Evolutionary conservation across 805 yeast species (phyloP).

Genomic region (Wickerhamiella cacticola): DNA sequence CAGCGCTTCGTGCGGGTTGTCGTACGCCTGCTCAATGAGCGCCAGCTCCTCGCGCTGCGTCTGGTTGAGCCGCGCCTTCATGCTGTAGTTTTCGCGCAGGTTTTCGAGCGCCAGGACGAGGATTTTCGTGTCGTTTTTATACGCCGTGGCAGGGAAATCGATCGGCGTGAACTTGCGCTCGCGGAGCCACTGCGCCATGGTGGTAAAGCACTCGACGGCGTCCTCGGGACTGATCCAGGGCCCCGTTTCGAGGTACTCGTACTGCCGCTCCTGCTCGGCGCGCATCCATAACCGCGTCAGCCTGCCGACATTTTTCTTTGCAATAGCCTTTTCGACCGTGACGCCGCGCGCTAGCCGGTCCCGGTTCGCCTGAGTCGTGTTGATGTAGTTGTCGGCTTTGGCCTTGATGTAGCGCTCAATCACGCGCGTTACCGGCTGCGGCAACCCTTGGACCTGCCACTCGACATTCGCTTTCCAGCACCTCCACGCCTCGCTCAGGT

Average conservation of each 20-base stretch:
- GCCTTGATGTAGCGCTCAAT: constrained; percentile 85
- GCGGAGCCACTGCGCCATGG: constrained; percentile 87
- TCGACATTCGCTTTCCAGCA: constrained; percentile 99
- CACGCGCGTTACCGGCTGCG: constrained; percentile 75
- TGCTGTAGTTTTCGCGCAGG: constrained; percentile 65
- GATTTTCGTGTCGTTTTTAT: constrained; percentile 86
- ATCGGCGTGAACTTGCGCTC: constrained; percentile 71
- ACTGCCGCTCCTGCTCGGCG: constrained; percentile 82
- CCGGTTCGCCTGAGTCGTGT: constrained; percentile 84
- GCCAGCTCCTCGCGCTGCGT: constrained; percentile 87
- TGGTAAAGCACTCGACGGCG: constrained; percentile 74
- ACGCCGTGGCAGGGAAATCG: constrained; percentile 85
- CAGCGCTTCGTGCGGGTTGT: constrained; percentile 87
- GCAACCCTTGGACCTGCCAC: constrained; percentile 95
- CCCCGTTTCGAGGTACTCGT: constrained; percentile 65
- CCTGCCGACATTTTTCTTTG: constrained; percentile 85
- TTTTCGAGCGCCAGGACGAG: constrained; percentile 81
- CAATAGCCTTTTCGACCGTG: constrained; percentile 86
- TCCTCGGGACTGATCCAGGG: constrained; percentile 78
- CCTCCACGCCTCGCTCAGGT: constrained; percentile 96
- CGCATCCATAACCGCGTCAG: constrained; percentile 86
- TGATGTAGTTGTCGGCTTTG: constrained; percentile 93
- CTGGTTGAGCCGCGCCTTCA: constrained; percentile 68
- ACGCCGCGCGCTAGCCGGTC: constrained; percentile 83
- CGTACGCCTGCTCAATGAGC: constrained; percentile 89